Conservation (phyloP, 169 alveolate genomes). For the Eimeria falciformis region DNA sequence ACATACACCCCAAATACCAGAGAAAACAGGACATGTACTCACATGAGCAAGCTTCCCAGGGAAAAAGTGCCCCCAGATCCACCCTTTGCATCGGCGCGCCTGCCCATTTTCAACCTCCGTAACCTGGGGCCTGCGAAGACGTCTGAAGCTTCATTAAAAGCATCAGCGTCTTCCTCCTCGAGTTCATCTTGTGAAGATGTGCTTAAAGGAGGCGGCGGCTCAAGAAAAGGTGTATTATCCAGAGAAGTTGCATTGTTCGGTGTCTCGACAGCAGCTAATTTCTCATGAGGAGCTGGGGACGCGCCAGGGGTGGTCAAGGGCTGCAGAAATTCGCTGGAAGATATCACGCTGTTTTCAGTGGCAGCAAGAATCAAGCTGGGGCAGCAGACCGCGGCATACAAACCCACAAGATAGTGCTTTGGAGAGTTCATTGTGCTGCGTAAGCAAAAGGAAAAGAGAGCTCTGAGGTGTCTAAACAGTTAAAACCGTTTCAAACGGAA, state of each 20-base stretch:
- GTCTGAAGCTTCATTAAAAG: not conserved
- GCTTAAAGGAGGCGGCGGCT: not conserved
- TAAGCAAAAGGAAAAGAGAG: not conserved
- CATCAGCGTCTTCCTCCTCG: not conserved
- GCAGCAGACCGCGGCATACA: slow-evolving; percentile 49
- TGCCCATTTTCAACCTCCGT: slow-evolving; percentile 41
- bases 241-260: not conserved
- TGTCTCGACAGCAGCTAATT: not conserved
- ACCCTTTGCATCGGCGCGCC: not conserved
- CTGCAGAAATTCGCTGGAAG: not conserved
- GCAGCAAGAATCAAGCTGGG: slow-evolving; percentile 51
- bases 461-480: slow-evolving; percentile 2
- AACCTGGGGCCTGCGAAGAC: slow-evolving; percentile 27
- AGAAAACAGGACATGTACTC: not conserved
- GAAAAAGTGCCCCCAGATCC: slow-evolving; percentile 2
- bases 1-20: not conserved
- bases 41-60: not conserved
- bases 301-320: not conserved
- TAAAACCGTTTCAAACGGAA: not conserved
- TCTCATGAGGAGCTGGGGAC: not conserved
- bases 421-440: slow-evolving; percentile 60
- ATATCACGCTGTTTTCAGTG: not conserved
- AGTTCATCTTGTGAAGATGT: not conserved
- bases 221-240: not conserved
- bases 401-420: slow-evolving; percentile 25